Evolutionary conservation across 371 early-diverging fungal species (phyloP).

Genomic region (Blastocladiella emersonii): DNA sequence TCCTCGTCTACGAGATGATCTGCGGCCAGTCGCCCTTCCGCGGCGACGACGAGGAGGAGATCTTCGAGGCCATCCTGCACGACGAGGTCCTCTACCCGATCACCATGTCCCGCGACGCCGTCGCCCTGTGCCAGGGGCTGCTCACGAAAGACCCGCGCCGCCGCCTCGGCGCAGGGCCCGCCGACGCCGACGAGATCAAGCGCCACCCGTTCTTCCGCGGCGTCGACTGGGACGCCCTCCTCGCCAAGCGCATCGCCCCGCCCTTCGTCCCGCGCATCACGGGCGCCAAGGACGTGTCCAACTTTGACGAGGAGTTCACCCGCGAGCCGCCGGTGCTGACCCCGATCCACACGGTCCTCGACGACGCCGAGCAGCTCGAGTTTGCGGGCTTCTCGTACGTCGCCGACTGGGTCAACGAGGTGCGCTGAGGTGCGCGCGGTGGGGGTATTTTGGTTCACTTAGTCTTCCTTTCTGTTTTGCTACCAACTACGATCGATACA

Average conservation of each 20-base stretch:
- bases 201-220: slow-evolving; percentile 87
- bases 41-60: slow-evolving; percentile 88
- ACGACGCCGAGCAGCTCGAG: slow-evolving; percentile 70
- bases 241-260: slow-evolving; percentile 63
- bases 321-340: slow-evolving; percentile 75
- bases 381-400: slow-evolving; percentile 83
- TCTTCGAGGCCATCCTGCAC: slow-evolving; percentile 83
- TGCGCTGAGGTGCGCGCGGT: too few species aligned
- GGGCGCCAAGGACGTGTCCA: slow-evolving; percentile 72
- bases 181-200: slow-evolving; percentile 78
- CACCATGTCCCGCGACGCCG: slow-evolving; percentile 76
- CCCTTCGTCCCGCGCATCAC: slow-evolving; percentile 75
- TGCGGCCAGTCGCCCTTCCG: slow-evolving; percentile 85
- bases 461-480: too few species aligned
- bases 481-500: too few species aligned
- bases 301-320: slow-evolving; percentile 90
- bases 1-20: slow-evolving; percentile 95
- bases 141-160: slow-evolving; percentile 73
- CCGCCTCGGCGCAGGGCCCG: slow-evolving; percentile 68
- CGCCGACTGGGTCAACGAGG: slow-evolving; percentile 62
- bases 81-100: slow-evolving; percentile 82
- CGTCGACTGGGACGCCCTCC: slow-evolving; percentile 82
- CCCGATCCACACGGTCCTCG: slow-evolving; percentile 64
- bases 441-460: too few species aligned
- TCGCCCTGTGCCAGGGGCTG: slow-evolving; percentile 67